phyloP scores from a whole-genome alignment of 768 basidiomycete species.

The Pleurotus sapidus region DNA sequence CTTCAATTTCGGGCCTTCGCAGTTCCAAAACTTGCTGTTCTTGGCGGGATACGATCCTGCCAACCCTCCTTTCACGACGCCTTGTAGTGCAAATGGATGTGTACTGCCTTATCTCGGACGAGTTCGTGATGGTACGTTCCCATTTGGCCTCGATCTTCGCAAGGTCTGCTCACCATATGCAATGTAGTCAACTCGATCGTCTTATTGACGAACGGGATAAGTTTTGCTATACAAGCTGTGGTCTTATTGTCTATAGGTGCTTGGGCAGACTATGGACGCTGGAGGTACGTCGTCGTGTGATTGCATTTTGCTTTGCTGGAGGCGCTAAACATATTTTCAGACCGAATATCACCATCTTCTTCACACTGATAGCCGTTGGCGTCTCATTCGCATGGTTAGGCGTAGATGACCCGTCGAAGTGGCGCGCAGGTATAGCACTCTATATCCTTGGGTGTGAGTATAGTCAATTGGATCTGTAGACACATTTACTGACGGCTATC shows the following conservation, averaged over 20 bases:
- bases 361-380: constrained; percentile 61
- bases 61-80: constrained; percentile 46
- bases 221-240: constrained; percentile 72
- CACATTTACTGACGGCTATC: background rate
- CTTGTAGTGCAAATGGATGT: constrained; percentile 54
- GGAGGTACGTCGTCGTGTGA: constrained; percentile 45
- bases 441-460: constrained; percentile 64
- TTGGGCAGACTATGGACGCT: constrained; percentile 81
- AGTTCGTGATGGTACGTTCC: constrained; percentile 53
- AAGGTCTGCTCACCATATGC: background rate
- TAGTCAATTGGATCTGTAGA: background rate
- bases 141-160: background rate
- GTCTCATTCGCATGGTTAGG: constrained; percentile 81
- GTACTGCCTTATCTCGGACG: constrained; percentile 65
- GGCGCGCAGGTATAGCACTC: constrained; percentile 58
- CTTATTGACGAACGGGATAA: constrained; percentile 75
- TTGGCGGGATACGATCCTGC: constrained; percentile 71
- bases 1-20: constrained; percentile 72
- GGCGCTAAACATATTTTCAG: constrained; percentile 25
- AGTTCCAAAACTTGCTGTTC: constrained; percentile 72
- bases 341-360: constrained; percentile 76
- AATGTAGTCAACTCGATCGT: constrained; percentile 71
- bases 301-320: background rate
- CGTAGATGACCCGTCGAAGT: constrained; percentile 60
- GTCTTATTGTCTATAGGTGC: constrained; percentile 66